Evolutionary conservation across 768 basidiomycete genomes (phyloP).

Genomic region (Tricholoma matsutake): DNA sequence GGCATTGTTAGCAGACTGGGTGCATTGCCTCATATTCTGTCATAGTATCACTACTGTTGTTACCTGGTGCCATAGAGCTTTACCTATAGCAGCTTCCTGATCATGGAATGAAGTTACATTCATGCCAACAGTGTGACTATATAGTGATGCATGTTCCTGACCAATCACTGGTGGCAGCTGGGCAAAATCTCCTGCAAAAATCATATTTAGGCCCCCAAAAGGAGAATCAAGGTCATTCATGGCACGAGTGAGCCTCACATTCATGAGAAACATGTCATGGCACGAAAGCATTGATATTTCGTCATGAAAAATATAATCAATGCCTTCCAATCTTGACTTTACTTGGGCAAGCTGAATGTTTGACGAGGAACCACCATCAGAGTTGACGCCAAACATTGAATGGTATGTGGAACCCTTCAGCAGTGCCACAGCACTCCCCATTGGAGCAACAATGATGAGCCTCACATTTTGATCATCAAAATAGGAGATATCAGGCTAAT

Average conservation of each 20-base stretch:
- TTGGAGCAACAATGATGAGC: no score
- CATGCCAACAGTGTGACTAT: no score
- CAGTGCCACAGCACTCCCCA: conserved; percentile 13
- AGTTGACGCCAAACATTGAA: conserved; percentile 24
- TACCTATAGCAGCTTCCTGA: conserved; percentile 17
- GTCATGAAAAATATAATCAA: conserved; percentile 41
- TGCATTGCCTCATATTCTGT: conserved; percentile 26
- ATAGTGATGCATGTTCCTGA: no score
- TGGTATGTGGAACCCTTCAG: conserved; percentile 20
- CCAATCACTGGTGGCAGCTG: no score
- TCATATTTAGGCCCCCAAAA: no score
- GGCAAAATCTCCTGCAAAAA: no score
- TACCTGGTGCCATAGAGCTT: no score
- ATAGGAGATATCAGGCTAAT: no score
- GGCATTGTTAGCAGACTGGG: conserved; percentile 18
- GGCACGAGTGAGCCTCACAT: conserved; percentile 19
- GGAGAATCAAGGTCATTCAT: conserved; percentile 11
- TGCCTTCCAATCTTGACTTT: conserved; percentile 9
- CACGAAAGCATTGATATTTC: conserved; percentile 43
- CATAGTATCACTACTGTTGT: no score
- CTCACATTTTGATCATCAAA: no score
- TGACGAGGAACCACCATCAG: neutral
- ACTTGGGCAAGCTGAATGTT: no score
- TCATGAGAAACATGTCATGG: conserved; percentile 27
- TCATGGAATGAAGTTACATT: neutral